Evolutionary conservation across 2,329 filamentous ascomycete genomes (phyloP).

Genomic region (Stromatinia cepivora): DNA sequence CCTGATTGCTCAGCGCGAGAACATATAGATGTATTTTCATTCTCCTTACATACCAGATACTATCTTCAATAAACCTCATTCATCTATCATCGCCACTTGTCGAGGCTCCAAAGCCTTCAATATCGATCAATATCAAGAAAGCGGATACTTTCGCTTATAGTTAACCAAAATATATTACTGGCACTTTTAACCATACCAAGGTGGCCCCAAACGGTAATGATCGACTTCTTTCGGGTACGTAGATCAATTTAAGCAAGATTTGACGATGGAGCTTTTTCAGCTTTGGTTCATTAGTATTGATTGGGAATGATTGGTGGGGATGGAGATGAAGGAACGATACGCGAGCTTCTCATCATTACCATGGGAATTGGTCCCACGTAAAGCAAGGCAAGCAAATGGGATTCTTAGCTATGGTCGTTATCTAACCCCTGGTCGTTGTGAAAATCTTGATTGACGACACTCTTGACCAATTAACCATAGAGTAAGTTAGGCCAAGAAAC

Average conservation of each 20-base stretch:
- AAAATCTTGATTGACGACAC: background rate
- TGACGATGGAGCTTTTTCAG: constrained; percentile 9
- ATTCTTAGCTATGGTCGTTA: too few relatives aligned
- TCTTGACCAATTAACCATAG: background rate
- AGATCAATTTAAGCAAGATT: constrained; percentile 8
- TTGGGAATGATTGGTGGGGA: background rate
- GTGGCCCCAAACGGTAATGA: background rate
- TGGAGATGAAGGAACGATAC: constrained; percentile 1
- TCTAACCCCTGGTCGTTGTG: background rate
- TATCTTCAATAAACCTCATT: background rate
- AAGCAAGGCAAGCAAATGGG: too few relatives aligned
- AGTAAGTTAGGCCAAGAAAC: background rate
- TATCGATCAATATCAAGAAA: background rate
- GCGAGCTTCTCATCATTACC: background rate
- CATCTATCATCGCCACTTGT: background rate
- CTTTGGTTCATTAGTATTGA: background rate
- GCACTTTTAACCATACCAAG: background rate
- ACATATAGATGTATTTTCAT: background rate
- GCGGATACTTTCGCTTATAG: background rate
- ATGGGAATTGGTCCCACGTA: background rate
- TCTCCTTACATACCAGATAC: background rate
- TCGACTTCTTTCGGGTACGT: background rate
- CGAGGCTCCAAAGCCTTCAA: background rate
- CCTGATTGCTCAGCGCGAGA: background rate
- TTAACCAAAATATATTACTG: background rate